Percentiles rank a stretch among this genome's conserved stretches.
Conservation (phyloP, 257 asterid genomes). For the Orobanche coerulescens region DNA sequence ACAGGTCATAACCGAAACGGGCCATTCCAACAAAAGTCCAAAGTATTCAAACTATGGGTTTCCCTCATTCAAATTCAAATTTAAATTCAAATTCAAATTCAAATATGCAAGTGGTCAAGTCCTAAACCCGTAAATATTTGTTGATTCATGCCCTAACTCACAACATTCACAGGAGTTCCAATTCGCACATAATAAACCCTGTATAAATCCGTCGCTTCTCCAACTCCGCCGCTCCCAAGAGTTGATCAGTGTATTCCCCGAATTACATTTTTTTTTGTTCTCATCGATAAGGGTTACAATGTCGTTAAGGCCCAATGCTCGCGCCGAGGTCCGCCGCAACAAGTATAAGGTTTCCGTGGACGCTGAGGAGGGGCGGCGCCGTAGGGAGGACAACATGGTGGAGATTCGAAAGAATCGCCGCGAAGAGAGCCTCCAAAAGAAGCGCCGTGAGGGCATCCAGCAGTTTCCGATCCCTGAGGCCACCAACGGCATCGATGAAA, state of each 20-base stretch:
- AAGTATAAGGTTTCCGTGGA: conserved; percentile 87
- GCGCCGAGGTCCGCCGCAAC: conserved; percentile 74
- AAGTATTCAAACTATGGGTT: not conserved
- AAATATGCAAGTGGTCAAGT: conserved; percentile 15
- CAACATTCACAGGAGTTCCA: not conserved
- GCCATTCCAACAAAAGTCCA: not conserved
- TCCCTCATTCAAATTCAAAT: conserved; percentile 40
- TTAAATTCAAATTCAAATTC: conserved; percentile 46
- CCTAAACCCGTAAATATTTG: conserved; percentile 35
- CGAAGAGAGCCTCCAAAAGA: conserved; percentile 84
- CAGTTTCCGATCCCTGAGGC: conserved; percentile 42
- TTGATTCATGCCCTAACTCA: conserved; percentile 34
- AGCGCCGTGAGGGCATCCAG: conserved; percentile 80
- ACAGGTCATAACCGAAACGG: too few species aligned
- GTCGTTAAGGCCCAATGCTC: conserved; percentile 79
- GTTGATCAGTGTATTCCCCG: conserved; percentile 18
- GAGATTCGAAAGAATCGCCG: conserved; percentile 86
- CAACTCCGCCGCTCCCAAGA: conserved; percentile 23
- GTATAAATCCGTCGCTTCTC: conserved; percentile 28
- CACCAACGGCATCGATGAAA: conserved; percentile 40
- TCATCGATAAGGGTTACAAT: conserved; percentile 25
- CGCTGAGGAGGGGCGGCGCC: conserved; percentile 87
- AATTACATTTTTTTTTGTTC: not conserved
- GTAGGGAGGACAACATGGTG: conserved; percentile 92
- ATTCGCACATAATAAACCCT: conserved; percentile 23